These are phyloP conservation scores for Boletus eberwhitei DNA, from an alignment of 768 basidiomycete species.

Conservation along the genomic window DNA sequence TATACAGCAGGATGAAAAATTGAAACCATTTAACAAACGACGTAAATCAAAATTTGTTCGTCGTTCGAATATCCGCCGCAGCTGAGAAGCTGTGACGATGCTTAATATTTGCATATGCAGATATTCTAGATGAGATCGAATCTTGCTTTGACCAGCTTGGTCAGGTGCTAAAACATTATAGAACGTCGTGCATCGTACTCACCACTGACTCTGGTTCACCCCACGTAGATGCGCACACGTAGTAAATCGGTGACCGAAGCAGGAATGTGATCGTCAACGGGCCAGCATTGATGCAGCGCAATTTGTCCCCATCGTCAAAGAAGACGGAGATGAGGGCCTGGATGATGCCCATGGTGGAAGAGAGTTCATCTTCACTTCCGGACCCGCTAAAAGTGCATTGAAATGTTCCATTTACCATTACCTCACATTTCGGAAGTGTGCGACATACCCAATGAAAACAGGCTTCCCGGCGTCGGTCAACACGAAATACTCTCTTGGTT, in stretches of 20 bases:
- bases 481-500: constrained; percentile 82
- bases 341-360: constrained; percentile 85
- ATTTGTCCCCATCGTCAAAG: constrained; percentile 85
- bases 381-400: constrained; percentile 39
- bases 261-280: constrained; percentile 82
- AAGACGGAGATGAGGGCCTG: constrained; percentile 96
- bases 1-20: background rate
- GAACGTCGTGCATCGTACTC: constrained; percentile 32
- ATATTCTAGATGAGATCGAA: constrained; percentile 91
- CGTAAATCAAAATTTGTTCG: constrained; percentile 90
- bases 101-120: constrained; percentile 91
- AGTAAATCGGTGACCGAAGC: constrained; percentile 84
- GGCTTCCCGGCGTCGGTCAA: constrained; percentile 96
- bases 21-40: constrained; percentile 61
- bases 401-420: background rate
- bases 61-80: constrained; percentile 82
- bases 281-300: constrained; percentile 81
- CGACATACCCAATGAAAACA: constrained; percentile 79
- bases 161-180: constrained; percentile 8
- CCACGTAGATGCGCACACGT: constrained; percentile 88
- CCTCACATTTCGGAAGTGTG: background rate
- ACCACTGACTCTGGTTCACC: constrained; percentile 96
- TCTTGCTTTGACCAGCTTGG: constrained; percentile 66
- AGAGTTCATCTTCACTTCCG: constrained; percentile 56
- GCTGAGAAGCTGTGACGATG: constrained; percentile 80